phyloP scores from a whole-genome alignment of 345 rosid species.

The Cardamine chenopodiifolia region DNA sequence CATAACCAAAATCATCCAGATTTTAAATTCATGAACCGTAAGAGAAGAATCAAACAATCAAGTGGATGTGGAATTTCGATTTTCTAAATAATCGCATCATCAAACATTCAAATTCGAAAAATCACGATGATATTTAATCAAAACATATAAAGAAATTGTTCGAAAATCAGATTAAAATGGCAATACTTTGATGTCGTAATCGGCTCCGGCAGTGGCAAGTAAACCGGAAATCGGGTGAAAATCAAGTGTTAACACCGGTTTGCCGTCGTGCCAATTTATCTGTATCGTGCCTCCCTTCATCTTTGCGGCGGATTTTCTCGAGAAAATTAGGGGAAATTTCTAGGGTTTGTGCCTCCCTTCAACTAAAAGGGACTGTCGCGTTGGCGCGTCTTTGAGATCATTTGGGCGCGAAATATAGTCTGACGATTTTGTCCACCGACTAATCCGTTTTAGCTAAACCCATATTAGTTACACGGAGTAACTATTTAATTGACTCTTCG shows the following conservation, averaged over 20 bases:
- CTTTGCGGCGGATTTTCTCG: conserved; percentile 25
- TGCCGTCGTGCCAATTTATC: conserved; percentile 90
- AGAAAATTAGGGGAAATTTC: conserved; percentile 5
- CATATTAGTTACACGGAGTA: no score
- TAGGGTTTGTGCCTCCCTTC: no score
- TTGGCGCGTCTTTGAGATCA: conserved; percentile 34
- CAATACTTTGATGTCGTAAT: conserved; percentile 82
- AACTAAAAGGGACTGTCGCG: conserved; percentile 8
- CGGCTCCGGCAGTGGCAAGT: conserved; percentile 99
- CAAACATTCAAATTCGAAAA: no score
- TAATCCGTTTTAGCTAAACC: no score
- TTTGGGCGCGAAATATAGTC: conserved; percentile 30
- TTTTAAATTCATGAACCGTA: no score
- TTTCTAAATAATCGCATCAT: neutral
- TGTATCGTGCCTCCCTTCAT: conserved; percentile 97
- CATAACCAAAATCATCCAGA: no score
- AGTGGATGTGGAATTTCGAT: neutral
- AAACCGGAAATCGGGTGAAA: conserved; percentile 77
- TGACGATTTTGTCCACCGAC: conserved; percentile 31
- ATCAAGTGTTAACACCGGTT: conserved; percentile 87
- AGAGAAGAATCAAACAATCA: neutral
- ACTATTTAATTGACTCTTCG: no score
- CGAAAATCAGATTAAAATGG: neutral
- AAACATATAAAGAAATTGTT: no score
- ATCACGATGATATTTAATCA: no score